Base-by-base conservation (phyloP, 345 rosid genomes). In the Garcia nutans region DNA sequence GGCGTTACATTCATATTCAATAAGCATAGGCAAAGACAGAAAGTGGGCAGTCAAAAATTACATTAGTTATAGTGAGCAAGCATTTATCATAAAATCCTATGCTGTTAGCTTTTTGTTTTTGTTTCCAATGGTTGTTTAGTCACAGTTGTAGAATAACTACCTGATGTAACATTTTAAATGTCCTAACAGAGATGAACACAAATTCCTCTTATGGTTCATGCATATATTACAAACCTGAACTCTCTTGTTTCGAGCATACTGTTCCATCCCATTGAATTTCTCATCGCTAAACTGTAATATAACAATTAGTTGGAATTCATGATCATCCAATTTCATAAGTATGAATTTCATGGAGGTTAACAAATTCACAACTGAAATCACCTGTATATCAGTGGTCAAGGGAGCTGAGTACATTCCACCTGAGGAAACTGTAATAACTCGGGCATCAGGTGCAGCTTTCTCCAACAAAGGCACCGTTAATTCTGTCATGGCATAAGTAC, bases 381-480 rank as follows among this genome's bases (percentile, higher is more conserved):
- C 93, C 92, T 94, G 93, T 56, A 94, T 88, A 84, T 94, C 99
- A 72, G 86, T 77, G 57, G 93, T 87, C 85, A 94, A 86, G 10
- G 97, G 91, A 59, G 85, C 56, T 4, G 97, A 80, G 73, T 91
- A 94, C 97, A 91, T 94, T 82, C 97, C 97, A 77, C 92, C 97
- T 28, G 97, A 92, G 63, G 97, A 65, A 69, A 94, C 97, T 10
- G 95, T 92, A 68, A 94, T 92, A 78, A 91, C 98, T 63, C 89
- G 83, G 47, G 97, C 92, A 66, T 92, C 91, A 28, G 93, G 97
- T 42, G 95, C 84, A 7, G 93, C 93, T 84, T 90, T 92, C 80
- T 87, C 91, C 78, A 92, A 88, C 84, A 88, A 77, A 62, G 98
- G 97, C 85, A 89, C 66, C 92, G 91, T 86, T 33, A 80, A 49